Conservation (phyloP, 176 grass and related monocot species). For the Chloris gayana region DNA sequence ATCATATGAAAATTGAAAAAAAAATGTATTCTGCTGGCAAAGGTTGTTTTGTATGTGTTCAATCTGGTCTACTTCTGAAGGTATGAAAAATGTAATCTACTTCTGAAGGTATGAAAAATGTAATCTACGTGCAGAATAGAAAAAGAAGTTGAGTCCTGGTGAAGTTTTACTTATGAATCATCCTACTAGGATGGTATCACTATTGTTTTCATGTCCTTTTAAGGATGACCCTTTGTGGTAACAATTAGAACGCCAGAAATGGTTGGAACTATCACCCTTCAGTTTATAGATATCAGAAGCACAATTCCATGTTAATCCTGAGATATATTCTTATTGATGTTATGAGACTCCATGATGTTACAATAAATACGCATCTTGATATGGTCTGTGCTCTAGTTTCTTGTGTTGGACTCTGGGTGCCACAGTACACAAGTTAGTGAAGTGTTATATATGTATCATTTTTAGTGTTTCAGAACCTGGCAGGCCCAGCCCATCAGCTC, state of each 20-base stretch:
- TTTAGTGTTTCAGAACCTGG: too few relatives aligned
- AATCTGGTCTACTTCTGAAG: neutral
- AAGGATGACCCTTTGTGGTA: neutral
- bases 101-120: neutral
- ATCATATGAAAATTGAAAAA: neutral
- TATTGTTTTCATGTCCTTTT: constrained; percentile 24
- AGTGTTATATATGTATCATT: too few relatives aligned
- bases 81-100: neutral
- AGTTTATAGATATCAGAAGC: neutral
- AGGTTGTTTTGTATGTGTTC: neutral
- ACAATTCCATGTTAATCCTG: neutral
- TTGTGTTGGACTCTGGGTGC: neutral
- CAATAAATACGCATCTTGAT: neutral
- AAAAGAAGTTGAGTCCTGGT: neutral
- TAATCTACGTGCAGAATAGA: neutral
- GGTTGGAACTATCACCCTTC: neutral
- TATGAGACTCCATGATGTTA: neutral
- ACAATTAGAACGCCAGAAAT: constrained; percentile 5
- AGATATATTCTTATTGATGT: neutral
- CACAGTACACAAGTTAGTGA: neutral
- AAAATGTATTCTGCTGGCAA: neutral
- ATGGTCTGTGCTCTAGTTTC: constrained; percentile 1
- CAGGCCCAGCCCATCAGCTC: too few relatives aligned
- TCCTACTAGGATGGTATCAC: constrained; percentile 3
- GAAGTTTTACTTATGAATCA: neutral